Evolutionary conservation across 202 grass and related monocot genomes (phyloP), one percentile per base, ranked within the genome.

Genomic region (Setaria italica): DNA sequence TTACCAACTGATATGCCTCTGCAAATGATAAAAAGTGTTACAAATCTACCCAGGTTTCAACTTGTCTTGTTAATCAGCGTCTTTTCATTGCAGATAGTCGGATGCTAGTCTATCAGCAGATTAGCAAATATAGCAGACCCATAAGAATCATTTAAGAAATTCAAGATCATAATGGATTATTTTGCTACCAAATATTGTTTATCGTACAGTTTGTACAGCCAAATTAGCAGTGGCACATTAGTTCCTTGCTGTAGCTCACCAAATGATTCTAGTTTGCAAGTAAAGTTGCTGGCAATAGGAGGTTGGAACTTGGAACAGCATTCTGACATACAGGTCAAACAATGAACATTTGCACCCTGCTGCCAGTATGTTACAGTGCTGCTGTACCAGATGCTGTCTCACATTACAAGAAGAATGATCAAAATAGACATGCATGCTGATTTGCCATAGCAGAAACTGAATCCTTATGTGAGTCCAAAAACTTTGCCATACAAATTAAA

Each of bases 121-220:
- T 42, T 19, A 55, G 4, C 46, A 46, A 67, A 46, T 56, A 73
- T 21, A 4, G 62, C 11, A 81, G 8, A 49, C 13, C 54, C 5
- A 69, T 10, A 75, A 81, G 70, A 21, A 63, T 81, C 14, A 67
- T 5, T 34, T 57, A 57, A 19, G 20, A 57, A 74, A 73, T 47
- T 20, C 45, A 54, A n/a, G 43, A 19, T 7, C 47, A 42, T 7
- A 79, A n/a, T 29, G 13, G 2, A 54, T 32, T 9, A 2, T 6
- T 57, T 64, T 48, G 49, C 25, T 35, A 54, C 34, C 13, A 70
- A 85, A 71, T 70, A 82, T 10, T 82, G 51, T 32, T 77, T 50
- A 32, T 42, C 2, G 3, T 34, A 20, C 43, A 43, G 37, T 67
- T 76, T 45, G 6, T 70, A 41, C 14, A 62, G 10, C 51, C 70